Evolutionary conservation across 345 rosid genomes (phyloP).

Genomic region (Nephelium lappaceum): DNA sequence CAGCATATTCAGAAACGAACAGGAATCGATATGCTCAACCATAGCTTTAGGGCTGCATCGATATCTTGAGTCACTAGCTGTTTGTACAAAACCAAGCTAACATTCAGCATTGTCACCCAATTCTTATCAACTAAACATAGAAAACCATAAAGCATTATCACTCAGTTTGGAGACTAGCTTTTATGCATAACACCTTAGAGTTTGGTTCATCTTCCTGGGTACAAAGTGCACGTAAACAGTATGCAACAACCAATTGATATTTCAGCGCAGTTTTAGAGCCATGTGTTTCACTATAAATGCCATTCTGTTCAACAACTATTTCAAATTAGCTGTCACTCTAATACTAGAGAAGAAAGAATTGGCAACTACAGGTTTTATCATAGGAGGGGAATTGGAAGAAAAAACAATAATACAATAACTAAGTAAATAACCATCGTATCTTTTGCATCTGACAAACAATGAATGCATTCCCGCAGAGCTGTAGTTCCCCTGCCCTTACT

Average conservation of each 20-base stretch:
- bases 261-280: constrained; percentile 27
- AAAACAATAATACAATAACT: neutral
- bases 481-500: constrained; percentile 55
- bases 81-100: constrained; percentile 24
- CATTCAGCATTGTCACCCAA: constrained; percentile 14
- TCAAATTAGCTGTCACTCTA: constrained; percentile 13
- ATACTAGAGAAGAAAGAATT: too few species aligned
- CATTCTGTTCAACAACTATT: constrained; percentile 39
- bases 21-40: constrained; percentile 46
- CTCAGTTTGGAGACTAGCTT: constrained; percentile 37
- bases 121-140: constrained; percentile 4
- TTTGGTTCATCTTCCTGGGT: constrained; percentile 21
- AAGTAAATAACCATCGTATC: constrained; percentile 48
- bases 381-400: neutral
- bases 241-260: constrained; percentile 64
- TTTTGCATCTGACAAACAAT: constrained; percentile 71
- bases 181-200: constrained; percentile 66
- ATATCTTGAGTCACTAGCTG: constrained; percentile 71
- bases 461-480: constrained; percentile 52
- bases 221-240: constrained; percentile 25
- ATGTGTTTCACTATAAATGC: constrained; percentile 21
- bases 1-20: constrained; percentile 30
- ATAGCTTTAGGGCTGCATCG: constrained; percentile 54
- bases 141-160: constrained; percentile 18
- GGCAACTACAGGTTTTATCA: too few species aligned